A percentile compares a stretch with the other conserved stretches of the same genome.
These are phyloP conservation scores for Neurospora sp. DNA, from an alignment of 495 filamentous ascomycete species.

Conservation along the genomic window DNA sequence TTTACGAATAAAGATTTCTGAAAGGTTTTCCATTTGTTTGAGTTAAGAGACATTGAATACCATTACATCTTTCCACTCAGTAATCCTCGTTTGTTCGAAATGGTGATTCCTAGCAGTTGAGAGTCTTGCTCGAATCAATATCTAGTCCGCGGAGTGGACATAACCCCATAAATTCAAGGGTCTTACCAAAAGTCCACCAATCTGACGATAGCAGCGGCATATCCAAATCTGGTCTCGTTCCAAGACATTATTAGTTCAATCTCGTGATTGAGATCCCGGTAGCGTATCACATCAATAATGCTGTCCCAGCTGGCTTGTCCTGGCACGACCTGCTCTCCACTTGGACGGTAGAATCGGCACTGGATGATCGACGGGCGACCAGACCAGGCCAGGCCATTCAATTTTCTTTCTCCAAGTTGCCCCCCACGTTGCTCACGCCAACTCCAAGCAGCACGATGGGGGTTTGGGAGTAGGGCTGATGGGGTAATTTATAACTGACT, in stretches of 20 bases:
- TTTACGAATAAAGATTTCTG: conserved; percentile 1
- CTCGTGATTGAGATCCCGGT: neutral
- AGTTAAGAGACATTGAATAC: neutral
- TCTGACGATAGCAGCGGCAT: neutral
- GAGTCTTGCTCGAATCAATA: neutral
- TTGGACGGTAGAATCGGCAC: neutral
- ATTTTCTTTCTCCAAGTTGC: neutral
- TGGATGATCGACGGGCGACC: neutral
- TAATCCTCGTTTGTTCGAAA: neutral
- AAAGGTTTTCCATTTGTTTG: neutral
- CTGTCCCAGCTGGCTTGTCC: neutral
- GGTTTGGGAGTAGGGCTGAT: neutral
- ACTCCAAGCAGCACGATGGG: neutral
- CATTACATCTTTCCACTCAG: neutral
- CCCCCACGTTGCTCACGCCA: neutral
- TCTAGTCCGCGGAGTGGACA: neutral
- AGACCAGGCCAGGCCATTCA: neutral
- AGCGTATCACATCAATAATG: neutral
- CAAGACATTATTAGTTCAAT: neutral
- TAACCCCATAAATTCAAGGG: neutral
- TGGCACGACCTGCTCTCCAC: neutral
- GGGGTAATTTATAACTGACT: neutral
- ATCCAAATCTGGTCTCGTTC: neutral
- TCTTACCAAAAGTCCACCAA: neutral
- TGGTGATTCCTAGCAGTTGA: neutral